Evolutionary conservation across 2,329 filamentous ascomycete species (phyloP).

Genomic region (Cladophialophora immunda): DNA sequence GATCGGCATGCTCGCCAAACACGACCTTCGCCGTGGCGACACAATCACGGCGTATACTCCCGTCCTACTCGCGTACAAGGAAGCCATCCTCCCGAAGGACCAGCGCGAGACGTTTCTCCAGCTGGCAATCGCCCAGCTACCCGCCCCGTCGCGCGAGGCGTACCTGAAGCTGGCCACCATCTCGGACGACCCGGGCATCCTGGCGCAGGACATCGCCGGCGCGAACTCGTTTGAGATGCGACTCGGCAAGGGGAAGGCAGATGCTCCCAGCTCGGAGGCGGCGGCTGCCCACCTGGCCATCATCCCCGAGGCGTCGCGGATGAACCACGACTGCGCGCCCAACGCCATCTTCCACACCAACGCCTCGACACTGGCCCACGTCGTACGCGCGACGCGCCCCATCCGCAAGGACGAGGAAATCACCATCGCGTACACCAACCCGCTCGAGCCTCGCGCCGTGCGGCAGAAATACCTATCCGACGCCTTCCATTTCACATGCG

Average conservation of each 20-base stretch:
- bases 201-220: conserved; percentile 29
- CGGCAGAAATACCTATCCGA: conserved; percentile 27
- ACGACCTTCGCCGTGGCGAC: conserved; percentile 16
- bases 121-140: conserved; percentile 29
- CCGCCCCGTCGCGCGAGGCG: conserved; percentile 11
- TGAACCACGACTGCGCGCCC: conserved; percentile 36
- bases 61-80: conserved; percentile 31
- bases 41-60: conserved; percentile 29
- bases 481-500: conserved; percentile 32
- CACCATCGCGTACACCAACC: conserved; percentile 77
- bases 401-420: conserved; percentile 91
- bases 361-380: conserved; percentile 17
- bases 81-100: conserved; percentile 9
- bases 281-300: conserved; percentile 28
- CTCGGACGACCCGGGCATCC: conserved; percentile 9
- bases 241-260: conserved; percentile 1
- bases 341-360: conserved; percentile 30
- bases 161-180: conserved; percentile 15
- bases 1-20: conserved; percentile 30
- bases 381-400: conserved; percentile 59
- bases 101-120: conserved; percentile 30
- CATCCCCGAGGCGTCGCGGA: conserved; percentile 32
- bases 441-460: conserved; percentile 14
- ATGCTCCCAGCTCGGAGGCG: too few relatives aligned
- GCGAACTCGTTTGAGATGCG: conserved; percentile 33